Percentiles rank a stretch among this genome's conserved stretches.
These are phyloP conservation scores for Amylostereum areolatum DNA, from an alignment of 1,284 basidiomycete species.

Conservation along the genomic window DNA sequence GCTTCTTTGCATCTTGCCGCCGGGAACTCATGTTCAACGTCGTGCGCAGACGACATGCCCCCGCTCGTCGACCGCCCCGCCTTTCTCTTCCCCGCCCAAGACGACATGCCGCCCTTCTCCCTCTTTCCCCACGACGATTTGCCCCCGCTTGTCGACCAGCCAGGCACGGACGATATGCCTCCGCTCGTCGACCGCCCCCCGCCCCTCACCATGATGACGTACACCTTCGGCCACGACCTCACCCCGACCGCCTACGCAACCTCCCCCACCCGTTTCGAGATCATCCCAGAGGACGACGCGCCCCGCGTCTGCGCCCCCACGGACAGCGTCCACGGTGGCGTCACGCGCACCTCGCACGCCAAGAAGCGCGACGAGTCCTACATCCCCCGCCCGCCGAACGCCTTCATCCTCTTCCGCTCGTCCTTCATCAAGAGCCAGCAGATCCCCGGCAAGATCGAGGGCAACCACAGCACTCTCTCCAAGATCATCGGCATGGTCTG, in stretches of 20 bases:
- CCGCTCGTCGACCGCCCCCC: conserved; percentile 45
- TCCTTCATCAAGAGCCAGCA: conserved; percentile 78
- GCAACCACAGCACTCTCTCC: conserved; percentile 70
- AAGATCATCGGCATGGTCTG: conserved; percentile 50
- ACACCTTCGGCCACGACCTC: conserved; percentile 43
- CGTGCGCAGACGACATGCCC: conserved; percentile 6
- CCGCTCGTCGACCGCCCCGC: too few species aligned
- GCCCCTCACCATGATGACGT: conserved; percentile 34
- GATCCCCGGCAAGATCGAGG: conserved; percentile 72
- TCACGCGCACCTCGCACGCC: conserved; percentile 26
- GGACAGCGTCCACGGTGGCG: conserved; percentile 16
- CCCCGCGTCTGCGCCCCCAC: conserved; percentile 9
- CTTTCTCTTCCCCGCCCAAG: too few species aligned
- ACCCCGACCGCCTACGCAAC: conserved; percentile 34
- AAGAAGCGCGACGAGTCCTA: conserved; percentile 52
- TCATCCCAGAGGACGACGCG: conserved; percentile 21
- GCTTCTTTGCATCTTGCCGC: conserved; percentile 10
- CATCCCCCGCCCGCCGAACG: conserved; percentile 89
- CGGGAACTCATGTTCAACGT: too few species aligned
- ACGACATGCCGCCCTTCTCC: too few species aligned
- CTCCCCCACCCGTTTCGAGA: conserved; percentile 30
- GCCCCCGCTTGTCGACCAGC: conserved; percentile 4
- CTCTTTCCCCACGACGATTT: neutral
- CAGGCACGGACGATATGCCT: conserved; percentile 34
- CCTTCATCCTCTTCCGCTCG: conserved; percentile 91